Evolutionary conservation across 2,329 filamentous ascomycete genomes (phyloP), one percentile per base, ranked within the genome.

Genomic region (Cercospora sojina): DNA sequence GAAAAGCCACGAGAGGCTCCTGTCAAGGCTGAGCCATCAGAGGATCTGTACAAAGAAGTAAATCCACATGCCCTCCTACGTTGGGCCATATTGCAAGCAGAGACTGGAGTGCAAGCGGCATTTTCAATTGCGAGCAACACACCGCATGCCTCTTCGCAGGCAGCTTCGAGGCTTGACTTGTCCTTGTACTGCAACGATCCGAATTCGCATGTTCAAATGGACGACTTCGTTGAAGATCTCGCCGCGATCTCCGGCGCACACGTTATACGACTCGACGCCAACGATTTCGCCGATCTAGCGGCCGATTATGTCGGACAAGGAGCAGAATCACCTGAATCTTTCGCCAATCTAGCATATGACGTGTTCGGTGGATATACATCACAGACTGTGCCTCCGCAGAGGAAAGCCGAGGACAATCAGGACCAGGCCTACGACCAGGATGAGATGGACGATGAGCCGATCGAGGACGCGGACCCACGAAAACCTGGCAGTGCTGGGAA

Each of bases 261-360:
- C 70, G 74, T 94, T 3, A 79, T 95, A 32, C 84, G 86, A 20
- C 75, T 96, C 10, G 86, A 89, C 73, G 87, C 91, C 1, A 85
- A 88, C 68, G 89, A 90, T 73, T 79, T 96, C 62, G 90, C 90
- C 3, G 84, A 89, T 59, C 80, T 95, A 27, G 83, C 89, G 0
- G 90, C 89, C 2, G 83, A 87, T 51, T 92, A 93, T 72, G 78
- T 93, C 9, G 90, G 89, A 4, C 87, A 70, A n/a, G 67, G 68
- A 5, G 70, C 91, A 73, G 83, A 84, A 67, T 67, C 80, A 74
- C 80, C 62, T 71, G 84, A 70, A 74, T 82, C 67, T 75, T 83
- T 66, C 76, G 86, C 64, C 5, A 74, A 72, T 20, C 67, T 79
- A 16, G 84, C 83, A 1, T 88, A 87, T 69, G 85, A 88, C 63